Evolutionary conservation across 805 yeast genomes (phyloP).

Genomic region (Schwanniomyces polymorphus): DNA sequence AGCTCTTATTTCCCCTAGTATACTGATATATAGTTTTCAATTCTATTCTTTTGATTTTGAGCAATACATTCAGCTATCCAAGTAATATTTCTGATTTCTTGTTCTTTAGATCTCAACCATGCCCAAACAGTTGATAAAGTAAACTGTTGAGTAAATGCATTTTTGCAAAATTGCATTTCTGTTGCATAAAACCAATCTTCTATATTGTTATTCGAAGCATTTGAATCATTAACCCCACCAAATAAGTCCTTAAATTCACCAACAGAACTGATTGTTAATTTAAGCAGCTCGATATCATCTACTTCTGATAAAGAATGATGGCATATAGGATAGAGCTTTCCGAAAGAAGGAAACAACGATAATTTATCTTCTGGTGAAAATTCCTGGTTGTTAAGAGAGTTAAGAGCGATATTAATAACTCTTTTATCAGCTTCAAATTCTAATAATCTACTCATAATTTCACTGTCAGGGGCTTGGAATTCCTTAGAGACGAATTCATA

Average conservation of each 20-base stretch:
- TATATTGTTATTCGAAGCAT: slow-evolving; percentile 55
- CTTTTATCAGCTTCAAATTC: slow-evolving; percentile 95
- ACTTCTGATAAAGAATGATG: slow-evolving; percentile 67
- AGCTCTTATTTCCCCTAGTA: slow-evolving; percentile 40
- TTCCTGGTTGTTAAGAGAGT: slow-evolving; percentile 79
- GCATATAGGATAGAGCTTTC: slow-evolving; percentile 72
- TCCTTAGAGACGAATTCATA: slow-evolving; percentile 58
- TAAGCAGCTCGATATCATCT: slow-evolving; percentile 85
- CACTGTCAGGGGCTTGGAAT: slow-evolving; percentile 74
- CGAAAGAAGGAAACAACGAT: slow-evolving; percentile 76
- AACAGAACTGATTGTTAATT: slow-evolving; percentile 59
- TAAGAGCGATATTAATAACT: slow-evolving; percentile 85
- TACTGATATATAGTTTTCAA: slow-evolving; percentile 86
- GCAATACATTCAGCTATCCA: slow-evolving; percentile 99
- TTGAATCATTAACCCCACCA: slow-evolving; percentile 32
- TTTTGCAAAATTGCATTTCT: slow-evolving; percentile 90
- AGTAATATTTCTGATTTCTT: slow-evolving; percentile 95
- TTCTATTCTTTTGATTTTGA: slow-evolving; percentile 94
- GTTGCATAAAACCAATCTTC: slow-evolving; percentile 93
- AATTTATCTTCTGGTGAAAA: slow-evolving; percentile 71
- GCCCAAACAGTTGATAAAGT: slow-evolving; percentile 91
- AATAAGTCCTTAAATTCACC: slow-evolving; percentile 66
- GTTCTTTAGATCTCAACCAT: slow-evolving; percentile 94
- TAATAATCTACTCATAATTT: slow-evolving; percentile 74
- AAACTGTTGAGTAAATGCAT: slow-evolving; percentile 96